Conservation (phyloP, 202 grass and related monocot species). For the Carex sylvatica region DNA sequence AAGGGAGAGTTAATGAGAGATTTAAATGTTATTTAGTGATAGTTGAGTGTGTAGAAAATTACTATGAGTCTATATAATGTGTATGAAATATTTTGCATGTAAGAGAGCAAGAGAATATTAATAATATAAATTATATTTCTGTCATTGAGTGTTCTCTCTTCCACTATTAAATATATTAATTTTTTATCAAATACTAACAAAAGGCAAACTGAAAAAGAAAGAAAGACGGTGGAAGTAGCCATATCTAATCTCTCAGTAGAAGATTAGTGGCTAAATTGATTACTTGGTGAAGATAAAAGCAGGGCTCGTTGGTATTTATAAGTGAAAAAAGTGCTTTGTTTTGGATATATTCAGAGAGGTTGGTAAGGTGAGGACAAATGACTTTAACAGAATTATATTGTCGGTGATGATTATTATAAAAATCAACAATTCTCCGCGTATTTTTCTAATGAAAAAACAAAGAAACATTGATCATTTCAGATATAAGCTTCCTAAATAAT, state of each 20-base stretch:
- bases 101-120: no score
- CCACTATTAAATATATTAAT: no score
- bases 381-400: not conserved
- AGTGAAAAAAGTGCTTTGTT: not conserved
- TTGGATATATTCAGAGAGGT: not conserved
- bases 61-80: no score
- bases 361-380: not conserved
- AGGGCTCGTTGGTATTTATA: not conserved
- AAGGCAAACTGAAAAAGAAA: slow-evolving; percentile 26
- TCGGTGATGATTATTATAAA: not conserved
- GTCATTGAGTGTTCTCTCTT: no score
- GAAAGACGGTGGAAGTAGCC: slow-evolving; percentile 2
- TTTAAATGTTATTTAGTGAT: no score
- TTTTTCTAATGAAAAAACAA: not conserved
- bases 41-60: no score
- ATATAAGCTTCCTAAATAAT: not conserved
- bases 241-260: slow-evolving; percentile 8
- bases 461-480: not conserved
- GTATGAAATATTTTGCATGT: no score
- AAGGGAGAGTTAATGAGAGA: no score
- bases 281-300: slow-evolving; percentile 4
- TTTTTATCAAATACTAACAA: no score
- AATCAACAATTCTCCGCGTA: not conserved
- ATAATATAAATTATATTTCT: no score
- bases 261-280: not conserved